phyloP scores from a whole-genome alignment of 2,329 filamentous ascomycete genomes.

The Claviceps sp. region DNA sequence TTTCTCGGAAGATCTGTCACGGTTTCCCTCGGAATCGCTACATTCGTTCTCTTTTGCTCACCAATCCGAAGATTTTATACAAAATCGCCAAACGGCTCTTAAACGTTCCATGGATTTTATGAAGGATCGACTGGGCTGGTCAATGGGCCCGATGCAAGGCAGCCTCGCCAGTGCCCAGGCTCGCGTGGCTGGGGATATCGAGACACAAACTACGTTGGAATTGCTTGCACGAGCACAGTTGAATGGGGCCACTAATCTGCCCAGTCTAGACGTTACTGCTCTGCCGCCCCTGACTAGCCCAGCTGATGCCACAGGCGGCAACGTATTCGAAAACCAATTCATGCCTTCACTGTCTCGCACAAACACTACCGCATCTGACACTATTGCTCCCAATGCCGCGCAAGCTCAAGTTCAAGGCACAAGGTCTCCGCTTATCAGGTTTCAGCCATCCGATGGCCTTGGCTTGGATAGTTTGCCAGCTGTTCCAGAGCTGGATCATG shows the following conservation, averaged over 20 bases:
- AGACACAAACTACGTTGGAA: constrained; percentile 84
- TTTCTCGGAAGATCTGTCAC: constrained; percentile 76
- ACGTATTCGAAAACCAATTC: constrained; percentile 79
- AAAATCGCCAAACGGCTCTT: constrained; percentile 82
- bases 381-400: constrained; percentile 20
- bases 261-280: constrained; percentile 28
- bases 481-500: constrained; percentile 12
- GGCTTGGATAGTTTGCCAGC: constrained; percentile 8
- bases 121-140: constrained; percentile 80
- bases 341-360: constrained; percentile 38
- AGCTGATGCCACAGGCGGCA: constrained; percentile 56
- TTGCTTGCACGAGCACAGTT: constrained; percentile 70
- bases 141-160: constrained; percentile 49
- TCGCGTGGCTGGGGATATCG: constrained; percentile 66
- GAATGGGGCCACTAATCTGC: constrained; percentile 53
- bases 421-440: constrained; percentile 7
- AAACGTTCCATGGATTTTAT: constrained; percentile 95
- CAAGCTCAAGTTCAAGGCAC: constrained; percentile 8
- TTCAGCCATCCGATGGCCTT: constrained; percentile 4
- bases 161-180: constrained; percentile 75
- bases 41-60: constrained; percentile 98
- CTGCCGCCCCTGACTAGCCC: constrained; percentile 65
- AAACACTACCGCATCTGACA: constrained; percentile 27
- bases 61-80: constrained; percentile 81
- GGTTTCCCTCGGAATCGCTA: constrained; percentile 89